phyloP scores from a whole-genome alignment of 345 rosid genomes.

The Mangifera indica region DNA sequence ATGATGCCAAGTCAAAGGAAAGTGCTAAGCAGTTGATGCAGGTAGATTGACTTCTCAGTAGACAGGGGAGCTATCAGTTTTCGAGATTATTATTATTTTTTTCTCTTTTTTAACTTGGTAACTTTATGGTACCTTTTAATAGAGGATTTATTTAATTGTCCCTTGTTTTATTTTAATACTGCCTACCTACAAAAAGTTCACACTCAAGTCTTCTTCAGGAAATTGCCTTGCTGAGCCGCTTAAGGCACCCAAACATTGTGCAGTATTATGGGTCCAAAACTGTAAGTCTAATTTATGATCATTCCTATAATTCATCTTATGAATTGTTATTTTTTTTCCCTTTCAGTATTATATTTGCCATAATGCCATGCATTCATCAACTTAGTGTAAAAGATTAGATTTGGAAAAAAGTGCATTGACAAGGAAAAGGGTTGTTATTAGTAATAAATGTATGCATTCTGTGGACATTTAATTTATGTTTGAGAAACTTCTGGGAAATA shows the following conservation, averaged over 20 bases:
- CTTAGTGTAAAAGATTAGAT: background rate
- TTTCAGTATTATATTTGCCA: background rate
- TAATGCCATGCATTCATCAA: too few relatives aligned
- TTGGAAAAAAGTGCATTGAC: conserved; percentile 5
- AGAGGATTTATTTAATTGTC: background rate
- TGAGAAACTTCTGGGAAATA: conserved; percentile 12
- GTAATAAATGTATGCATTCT: background rate
- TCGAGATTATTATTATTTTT: background rate
- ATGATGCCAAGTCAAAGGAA: conserved; percentile 66
- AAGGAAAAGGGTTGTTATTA: conserved; percentile 1
- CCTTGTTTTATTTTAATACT: background rate
- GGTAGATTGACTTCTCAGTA: conserved; percentile 23
- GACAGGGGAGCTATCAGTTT: conserved; percentile 7
- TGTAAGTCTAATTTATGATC: conserved; percentile 33
- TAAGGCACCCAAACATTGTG: conserved; percentile 70
- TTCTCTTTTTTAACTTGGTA: too few relatives aligned
- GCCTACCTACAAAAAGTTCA: conserved; percentile 9
- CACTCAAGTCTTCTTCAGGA: conserved; percentile 44
- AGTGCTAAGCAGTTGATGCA: conserved; percentile 68
- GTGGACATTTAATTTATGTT: background rate
- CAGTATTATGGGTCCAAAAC: conserved; percentile 75
- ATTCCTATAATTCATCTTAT: background rate
- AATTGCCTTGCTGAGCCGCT: conserved; percentile 61
- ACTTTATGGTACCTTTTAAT: background rate
- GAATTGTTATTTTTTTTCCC: background rate